Evolutionary conservation across 176 grass and related monocot genomes (phyloP).

Genomic region (Aegilops umbellulata): DNA sequence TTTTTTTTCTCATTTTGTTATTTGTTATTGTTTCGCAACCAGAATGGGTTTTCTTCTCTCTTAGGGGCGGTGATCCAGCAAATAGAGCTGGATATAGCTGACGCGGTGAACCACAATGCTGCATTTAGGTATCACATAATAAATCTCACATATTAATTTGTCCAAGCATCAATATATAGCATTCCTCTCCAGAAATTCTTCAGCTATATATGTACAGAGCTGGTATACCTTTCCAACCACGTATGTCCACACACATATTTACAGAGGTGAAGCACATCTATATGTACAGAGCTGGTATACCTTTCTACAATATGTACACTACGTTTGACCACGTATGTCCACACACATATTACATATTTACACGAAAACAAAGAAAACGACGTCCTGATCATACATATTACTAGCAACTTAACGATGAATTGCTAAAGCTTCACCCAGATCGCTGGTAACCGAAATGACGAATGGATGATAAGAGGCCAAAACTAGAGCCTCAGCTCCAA

Average conservation of each 20-base stretch:
- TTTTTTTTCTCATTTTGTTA: too few species aligned
- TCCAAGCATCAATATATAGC: background rate
- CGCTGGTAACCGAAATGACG: too few species aligned
- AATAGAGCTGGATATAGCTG: background rate
- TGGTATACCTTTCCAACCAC: too few species aligned
- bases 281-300: background rate
- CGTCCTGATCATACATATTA: too few species aligned
- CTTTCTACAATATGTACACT: background rate
- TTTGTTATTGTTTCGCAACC: too few species aligned
- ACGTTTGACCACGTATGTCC: background rate
- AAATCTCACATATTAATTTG: background rate
- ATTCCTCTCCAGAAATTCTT: background rate
- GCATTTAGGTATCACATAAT: background rate
- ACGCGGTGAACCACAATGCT: background rate
- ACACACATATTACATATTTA: conserved; percentile 10
- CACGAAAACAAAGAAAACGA: conserved; percentile 10
- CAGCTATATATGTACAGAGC: background rate
- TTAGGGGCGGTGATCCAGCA: too few species aligned
- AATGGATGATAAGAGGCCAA: too few species aligned
- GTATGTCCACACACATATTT: too few species aligned
- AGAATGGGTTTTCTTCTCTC: too few species aligned
- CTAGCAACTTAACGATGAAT: too few species aligned
- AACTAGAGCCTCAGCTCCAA: too few species aligned
- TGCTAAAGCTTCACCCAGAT: too few species aligned
- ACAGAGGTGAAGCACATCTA: background rate